A percentile compares a stretch with the other conserved stretches of the same genome.
These are phyloP conservation scores for Paramecium sonneborni DNA, from an alignment of 73 alveolate genomes.

Conservation along the genomic window DNA sequence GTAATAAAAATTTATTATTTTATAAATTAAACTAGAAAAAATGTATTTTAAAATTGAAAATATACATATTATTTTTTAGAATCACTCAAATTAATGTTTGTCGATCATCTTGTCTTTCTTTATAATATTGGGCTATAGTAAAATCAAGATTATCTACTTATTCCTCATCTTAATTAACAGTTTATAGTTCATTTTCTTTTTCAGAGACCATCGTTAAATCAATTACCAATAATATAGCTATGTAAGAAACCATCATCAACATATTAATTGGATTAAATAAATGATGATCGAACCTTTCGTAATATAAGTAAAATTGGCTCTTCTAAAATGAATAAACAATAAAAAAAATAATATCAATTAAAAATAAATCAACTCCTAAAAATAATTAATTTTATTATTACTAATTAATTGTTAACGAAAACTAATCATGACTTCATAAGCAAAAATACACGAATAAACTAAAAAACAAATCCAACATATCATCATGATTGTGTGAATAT, in stretches of 20 bases:
- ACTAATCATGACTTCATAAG: constrained; percentile 36
- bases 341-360: background rate
- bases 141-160: background rate
- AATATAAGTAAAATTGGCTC: constrained; percentile 20
- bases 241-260: constrained; percentile 31
- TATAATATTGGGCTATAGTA: constrained; percentile 23
- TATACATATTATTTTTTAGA: background rate
- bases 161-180: constrained; percentile 18
- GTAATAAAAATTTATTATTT: background rate
- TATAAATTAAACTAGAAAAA: background rate
- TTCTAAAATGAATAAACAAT: background rate
- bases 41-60: background rate
- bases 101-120: background rate
- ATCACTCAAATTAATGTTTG: background rate
- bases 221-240: background rate
- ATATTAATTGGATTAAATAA: constrained; percentile 48
- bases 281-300: constrained; percentile 29
- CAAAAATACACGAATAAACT: background rate
- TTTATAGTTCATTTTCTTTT: background rate
- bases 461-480: constrained; percentile 19
- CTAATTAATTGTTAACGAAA: background rate
- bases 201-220: background rate
- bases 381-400: background rate
- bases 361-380: background rate
- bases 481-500: background rate